Evolutionary conservation across 306 rosid genomes (phyloP).

Genomic region (Quercus alba): DNA sequence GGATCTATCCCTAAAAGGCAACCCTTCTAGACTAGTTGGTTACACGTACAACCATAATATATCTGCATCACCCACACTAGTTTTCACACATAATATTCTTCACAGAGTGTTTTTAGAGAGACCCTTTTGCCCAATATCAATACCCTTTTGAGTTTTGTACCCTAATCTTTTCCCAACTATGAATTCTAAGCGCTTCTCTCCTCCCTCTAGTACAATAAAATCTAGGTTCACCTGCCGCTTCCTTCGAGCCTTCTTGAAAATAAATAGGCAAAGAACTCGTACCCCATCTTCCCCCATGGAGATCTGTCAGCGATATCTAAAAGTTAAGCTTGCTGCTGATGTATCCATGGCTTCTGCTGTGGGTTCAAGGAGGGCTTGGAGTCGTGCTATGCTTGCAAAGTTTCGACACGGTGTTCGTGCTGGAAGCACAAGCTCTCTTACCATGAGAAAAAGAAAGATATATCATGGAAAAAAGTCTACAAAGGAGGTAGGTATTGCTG

Average conservation of each 20-base stretch:
- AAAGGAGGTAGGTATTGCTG: background rate
- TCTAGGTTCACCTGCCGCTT: constrained; percentile 18
- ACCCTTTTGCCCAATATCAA: no score
- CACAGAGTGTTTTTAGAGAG: no score
- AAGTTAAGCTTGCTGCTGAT: constrained; percentile 28
- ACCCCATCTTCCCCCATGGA: constrained; percentile 6
- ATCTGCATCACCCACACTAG: background rate
- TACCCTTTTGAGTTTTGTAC: background rate
- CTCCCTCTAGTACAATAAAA: constrained; percentile 21
- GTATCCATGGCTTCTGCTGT: constrained; percentile 38
- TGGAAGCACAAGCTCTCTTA: no score
- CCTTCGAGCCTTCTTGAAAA: constrained; percentile 19
- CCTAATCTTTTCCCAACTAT: constrained; percentile 1
- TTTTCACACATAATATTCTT: no score
- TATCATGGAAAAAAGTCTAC: background rate
- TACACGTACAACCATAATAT: background rate
- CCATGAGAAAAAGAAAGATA: background rate
- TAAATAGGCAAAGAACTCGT: constrained; percentile 6
- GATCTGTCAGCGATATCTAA: constrained; percentile 14
- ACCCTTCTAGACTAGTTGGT: background rate
- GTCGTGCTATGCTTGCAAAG: constrained; percentile 29
- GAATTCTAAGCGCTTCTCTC: background rate
- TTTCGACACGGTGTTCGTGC: background rate
- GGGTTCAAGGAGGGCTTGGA: constrained; percentile 29
- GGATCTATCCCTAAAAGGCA: background rate